Base-by-base conservation (phyloP, 306 rosid species). In the Prinsepia uniflora region DNA sequence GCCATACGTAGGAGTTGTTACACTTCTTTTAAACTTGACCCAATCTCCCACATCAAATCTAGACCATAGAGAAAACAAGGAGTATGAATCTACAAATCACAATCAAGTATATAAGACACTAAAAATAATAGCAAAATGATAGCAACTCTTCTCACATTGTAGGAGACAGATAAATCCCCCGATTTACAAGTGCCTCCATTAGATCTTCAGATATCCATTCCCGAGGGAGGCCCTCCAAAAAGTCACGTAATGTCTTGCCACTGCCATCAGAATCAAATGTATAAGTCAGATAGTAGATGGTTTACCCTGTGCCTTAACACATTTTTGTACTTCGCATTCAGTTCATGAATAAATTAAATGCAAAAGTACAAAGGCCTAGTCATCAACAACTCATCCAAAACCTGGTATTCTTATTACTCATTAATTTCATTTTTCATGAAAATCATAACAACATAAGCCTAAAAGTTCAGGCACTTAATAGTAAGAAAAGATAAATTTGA, bases 151-250 rank as follows among this genome's bases (percentile, higher is more conserved):
- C 88, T 75, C 79, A 94, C 99, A 81, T 78, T 71, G 96, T 87
- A 70, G 87, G 87, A 74, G 95, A 91, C 57, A 94, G 80, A 84
- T 81, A 85, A 78, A 91, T 89, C 68, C 97, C 91, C 81, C 86
- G 87, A 60, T 70, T 76, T 62, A 77, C 48, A 44, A 94, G 93
- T 70, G 95, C 96, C 85, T 91, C 99, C 90, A 91, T 86, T 78
- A 94, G 79, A 87, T 94, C 96, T 82, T 94, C 99, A 49, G 92
- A 94, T 67, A 94, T 80, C 96, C 97, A 91, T 79, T 91, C 99
- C 72, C 96, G 88, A 41, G 97, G 97, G 77, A 94, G 92, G 67
- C 90, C 85, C 77, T 94, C 99, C 79, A 94, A 80, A 78, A 91
- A 87, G 75, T 94, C 99, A 40, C 92, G 89, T 62, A 91, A 74